A percentile compares a stretch with the other conserved stretches of the same genome.
Evolutionary conservation across 352 stramenopile genomes (phyloP).

Genomic region (Phytopythium mirpurense): DNA sequence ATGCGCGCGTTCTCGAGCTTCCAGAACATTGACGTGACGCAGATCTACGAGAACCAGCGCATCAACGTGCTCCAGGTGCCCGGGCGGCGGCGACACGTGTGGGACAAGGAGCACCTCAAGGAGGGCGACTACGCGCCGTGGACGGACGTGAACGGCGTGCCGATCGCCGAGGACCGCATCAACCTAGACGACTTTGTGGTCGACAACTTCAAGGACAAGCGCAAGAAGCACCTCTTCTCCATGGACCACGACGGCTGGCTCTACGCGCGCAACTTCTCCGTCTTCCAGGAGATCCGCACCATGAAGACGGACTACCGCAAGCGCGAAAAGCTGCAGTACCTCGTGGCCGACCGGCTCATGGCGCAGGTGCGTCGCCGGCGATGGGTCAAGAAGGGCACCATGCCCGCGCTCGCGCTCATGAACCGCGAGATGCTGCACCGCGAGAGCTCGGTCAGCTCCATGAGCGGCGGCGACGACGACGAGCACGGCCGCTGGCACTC

Average conservation of each 20-base stretch:
- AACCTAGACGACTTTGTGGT: constrained; percentile 76
- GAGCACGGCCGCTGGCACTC: constrained; percentile 58
- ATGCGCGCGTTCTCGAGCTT: constrained; percentile 78
- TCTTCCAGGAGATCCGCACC: constrained; percentile 82
- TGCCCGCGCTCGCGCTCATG: constrained; percentile 22
- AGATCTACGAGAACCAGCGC: constrained; percentile 87
- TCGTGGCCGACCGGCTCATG: constrained; percentile 80
- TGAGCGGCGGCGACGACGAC: constrained; percentile 65
- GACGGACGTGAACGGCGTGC: constrained; percentile 84
- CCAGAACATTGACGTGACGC: constrained; percentile 71
- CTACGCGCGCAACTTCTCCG: constrained; percentile 83
- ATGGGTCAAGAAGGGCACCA: constrained; percentile 67
- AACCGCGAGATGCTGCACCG: constrained; percentile 20
- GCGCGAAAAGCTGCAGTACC: constrained; percentile 81
- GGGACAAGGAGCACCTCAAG: constrained; percentile 72
- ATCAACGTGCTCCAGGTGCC: constrained; percentile 74
- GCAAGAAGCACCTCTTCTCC: constrained; percentile 74
- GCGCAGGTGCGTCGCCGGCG: constrained; percentile 76
- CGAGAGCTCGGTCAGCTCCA: constrained; percentile 48
- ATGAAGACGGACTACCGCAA: constrained; percentile 72
- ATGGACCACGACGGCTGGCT: constrained; percentile 87
- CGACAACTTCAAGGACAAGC: constrained; percentile 72
- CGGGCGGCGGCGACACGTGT: constrained; percentile 48
- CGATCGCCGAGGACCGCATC: constrained; percentile 70
- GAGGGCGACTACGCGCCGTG: constrained; percentile 79